Evolutionary conservation across 2,329 filamentous ascomycete genomes (phyloP), one percentile per base, ranked within the genome.

Genomic region (Xylaria sp.): DNA sequence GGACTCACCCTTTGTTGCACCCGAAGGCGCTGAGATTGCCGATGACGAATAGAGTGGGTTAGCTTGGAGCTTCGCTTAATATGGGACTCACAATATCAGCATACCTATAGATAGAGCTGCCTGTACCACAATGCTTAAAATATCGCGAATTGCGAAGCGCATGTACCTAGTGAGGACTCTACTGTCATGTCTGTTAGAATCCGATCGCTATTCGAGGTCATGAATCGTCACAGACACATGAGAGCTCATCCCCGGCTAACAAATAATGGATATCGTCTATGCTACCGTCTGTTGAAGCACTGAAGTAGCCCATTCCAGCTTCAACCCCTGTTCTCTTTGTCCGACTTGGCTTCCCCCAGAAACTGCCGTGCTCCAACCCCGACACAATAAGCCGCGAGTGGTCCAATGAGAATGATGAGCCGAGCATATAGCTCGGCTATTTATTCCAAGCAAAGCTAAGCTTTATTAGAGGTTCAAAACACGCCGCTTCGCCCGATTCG

Each of bases 11-110:
- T 78, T 75, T 59, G 68, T 69, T 15, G 62, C 64, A 31, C 77
- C 77, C 1, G 72, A 73, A 51, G 75, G 70, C 9, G 75, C 57
- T 4, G 69, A 75, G 20, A 60, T 75, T 13, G 73, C 71, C 18
- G 67, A 74, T 41, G 67, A 74, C 28, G 68, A 68, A 66, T 69
- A 67, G 20, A 65, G 13, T n/a, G n/a, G 39, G 18, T 51, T 10
- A 13, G n/a, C 41, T 6, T 46, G 25, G 37, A 66, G 15, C 44
- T 12, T 31, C 9, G 56, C 54, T 52, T 20, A 23, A 61, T 18
- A 61, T 31, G 5, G 18, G n/a, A 3, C 28, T 20, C 13, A 46
- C 18, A 7, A 57, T 20, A 52, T 18, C 13, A 58, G 31, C 7
- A 6, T 37, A 23, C 7, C 13, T n/a, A n/a, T 56, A 52, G 44